These are phyloP conservation scores for Phlebiopsis gigantea DNA, from an alignment of 768 basidiomycete genomes.

Conservation along the genomic window DNA sequence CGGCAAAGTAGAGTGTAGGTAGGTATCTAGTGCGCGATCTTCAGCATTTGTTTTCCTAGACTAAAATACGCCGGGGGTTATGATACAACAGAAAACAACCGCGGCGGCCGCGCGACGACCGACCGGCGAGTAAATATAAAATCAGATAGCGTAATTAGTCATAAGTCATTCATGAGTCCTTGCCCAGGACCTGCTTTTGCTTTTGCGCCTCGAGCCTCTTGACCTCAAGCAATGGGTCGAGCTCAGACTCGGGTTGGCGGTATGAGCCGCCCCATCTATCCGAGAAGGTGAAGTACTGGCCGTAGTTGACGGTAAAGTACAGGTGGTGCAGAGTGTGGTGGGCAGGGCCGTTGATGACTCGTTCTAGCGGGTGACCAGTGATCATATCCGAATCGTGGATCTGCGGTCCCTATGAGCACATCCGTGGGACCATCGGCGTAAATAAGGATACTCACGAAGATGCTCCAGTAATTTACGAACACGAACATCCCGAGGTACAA, in stretches of 20 bases:
- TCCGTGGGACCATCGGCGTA: background rate
- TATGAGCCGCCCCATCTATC: slow-evolving; percentile 83
- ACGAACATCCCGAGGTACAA: slow-evolving; percentile 85
- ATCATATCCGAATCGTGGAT: slow-evolving; percentile 99
- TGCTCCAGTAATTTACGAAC: slow-evolving; percentile 90
- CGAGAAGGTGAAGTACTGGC: slow-evolving; percentile 97
- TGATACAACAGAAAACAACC: background rate
- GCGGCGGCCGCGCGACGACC: too few relatives aligned
- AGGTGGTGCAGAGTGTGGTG: slow-evolving; percentile 97
- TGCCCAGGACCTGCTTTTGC: slow-evolving; percentile 20
- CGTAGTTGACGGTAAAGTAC: slow-evolving; percentile 96
- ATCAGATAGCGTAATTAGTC: background rate
- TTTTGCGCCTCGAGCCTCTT: slow-evolving; percentile 30
- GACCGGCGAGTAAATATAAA: background rate
- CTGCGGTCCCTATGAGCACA: slow-evolving; percentile 31
- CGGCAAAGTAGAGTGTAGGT: background rate
- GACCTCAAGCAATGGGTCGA: slow-evolving; percentile 84
- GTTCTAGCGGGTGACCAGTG: slow-evolving; percentile 83
- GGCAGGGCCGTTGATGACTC: slow-evolving; percentile 93
- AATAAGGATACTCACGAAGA: slow-evolving; percentile 54
- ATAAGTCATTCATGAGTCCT: slow-evolving; percentile 11
- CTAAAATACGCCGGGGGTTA: background rate
- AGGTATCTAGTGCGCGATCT: background rate
- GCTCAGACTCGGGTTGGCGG: slow-evolving; percentile 74
- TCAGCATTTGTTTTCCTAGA: background rate